Evolutionary conservation across 139 green algal species (phyloP).

Genomic region (Raphidocelis subcapitata): DNA sequence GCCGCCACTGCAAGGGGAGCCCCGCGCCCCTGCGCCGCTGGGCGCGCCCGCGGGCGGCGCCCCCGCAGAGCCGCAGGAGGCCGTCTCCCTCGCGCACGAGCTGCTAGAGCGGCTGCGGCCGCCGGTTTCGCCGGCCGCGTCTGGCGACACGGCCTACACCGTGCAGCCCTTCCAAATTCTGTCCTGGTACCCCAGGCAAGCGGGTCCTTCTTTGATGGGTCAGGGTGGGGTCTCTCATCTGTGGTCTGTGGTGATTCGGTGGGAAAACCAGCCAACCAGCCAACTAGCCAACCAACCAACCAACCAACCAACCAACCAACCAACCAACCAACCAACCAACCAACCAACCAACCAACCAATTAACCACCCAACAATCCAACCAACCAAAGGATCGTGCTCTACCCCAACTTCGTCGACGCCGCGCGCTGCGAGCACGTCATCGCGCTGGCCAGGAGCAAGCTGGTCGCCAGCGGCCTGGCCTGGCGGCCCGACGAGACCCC

Average conservation of each 20-base stretch:
- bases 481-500: conserved; percentile 38
- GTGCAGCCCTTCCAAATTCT: conserved; percentile 13
- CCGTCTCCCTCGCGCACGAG: too few species aligned
- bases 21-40: conserved; percentile 4
- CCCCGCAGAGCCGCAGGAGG: too few species aligned
- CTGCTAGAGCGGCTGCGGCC: conserved; percentile 21
- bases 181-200: too few species aligned
- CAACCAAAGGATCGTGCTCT: conserved; percentile 50
- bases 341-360: too few species aligned
- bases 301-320: background rate
- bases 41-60: too few species aligned
- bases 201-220: too few species aligned
- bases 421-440: conserved; percentile 40
- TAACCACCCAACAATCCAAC: conserved; percentile 33
- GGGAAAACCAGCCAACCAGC: background rate
- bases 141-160: conserved; percentile 7
- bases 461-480: conserved; percentile 43
- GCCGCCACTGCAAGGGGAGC: background rate
- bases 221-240: background rate
- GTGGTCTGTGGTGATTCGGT: background rate
- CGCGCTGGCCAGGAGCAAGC: conserved; percentile 31
- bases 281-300: background rate
- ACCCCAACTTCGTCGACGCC: conserved; percentile 56
- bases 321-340: background rate
- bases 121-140: conserved; percentile 12